phyloP scores from a whole-genome alignment of 768 basidiomycete genomes.

The Chalciporus piperatus region DNA sequence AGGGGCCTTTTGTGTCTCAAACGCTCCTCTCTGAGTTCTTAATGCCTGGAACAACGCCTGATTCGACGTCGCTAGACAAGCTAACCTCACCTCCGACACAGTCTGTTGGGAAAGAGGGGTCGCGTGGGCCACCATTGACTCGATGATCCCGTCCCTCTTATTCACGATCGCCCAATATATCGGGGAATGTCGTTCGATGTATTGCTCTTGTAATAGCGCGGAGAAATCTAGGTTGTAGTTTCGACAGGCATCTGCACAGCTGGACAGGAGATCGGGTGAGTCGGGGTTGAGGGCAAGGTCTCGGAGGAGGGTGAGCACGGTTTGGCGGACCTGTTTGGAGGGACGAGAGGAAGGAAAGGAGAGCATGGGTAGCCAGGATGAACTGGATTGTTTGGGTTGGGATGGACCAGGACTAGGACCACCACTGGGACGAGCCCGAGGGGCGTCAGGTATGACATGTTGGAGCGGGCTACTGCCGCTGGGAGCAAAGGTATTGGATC shows the following conservation, averaged over 20 bases:
- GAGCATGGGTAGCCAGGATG: constrained; percentile 18
- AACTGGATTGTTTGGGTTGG: background rate
- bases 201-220: constrained; percentile 56
- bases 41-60: constrained; percentile 27
- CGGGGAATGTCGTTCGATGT: constrained; percentile 62
- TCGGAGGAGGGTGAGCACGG: constrained; percentile 52
- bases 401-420: background rate
- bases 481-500: background rate
- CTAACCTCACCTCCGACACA: constrained; percentile 59
- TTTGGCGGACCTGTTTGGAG: constrained; percentile 49
- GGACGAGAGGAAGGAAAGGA: constrained; percentile 22
- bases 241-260: constrained; percentile 58
- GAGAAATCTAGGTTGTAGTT: constrained; percentile 50
- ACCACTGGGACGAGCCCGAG: too few relatives aligned
- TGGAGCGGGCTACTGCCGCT: background rate
- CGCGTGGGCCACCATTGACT: constrained; percentile 53
- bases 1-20: constrained; percentile 9
- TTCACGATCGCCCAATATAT: constrained; percentile 76
- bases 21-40: constrained; percentile 11
- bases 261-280: constrained; percentile 20
- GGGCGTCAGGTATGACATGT: background rate
- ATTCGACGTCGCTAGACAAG: constrained; percentile 45
- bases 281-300: constrained; percentile 43
- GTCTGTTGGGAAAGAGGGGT: constrained; percentile 42
- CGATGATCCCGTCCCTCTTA: constrained; percentile 37